Base-by-base conservation (phyloP, 2,329 filamentous ascomycete genomes). In the Exophiala spinifera region DNA sequence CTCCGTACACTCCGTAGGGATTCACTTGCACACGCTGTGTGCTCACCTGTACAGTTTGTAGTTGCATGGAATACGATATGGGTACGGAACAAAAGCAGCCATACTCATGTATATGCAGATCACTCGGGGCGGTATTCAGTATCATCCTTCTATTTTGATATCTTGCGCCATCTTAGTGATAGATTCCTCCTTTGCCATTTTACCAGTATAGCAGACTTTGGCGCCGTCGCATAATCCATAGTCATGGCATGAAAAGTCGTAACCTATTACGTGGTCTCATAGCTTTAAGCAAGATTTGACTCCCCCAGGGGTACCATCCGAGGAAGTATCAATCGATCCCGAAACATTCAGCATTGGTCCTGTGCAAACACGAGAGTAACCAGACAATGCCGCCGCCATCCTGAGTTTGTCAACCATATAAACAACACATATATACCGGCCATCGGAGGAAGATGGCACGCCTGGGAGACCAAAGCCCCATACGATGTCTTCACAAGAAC, bases 401-500 rank as follows among this genome's bases (percentile, higher is more conserved):
- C 28, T 10, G 28, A 31, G 28, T 31, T 31, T 39, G 36, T 11
- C 14, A n/a, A 39, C 17, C 36, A 39, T 15, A 10, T 39, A 39
- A 15, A 39, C 36, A 10, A 13, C 36, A n/a, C n/a, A 39, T 39
- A 19, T 39, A 10, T n/a, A 19, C 36, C 17, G 36, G 17, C 17
- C 36, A 39, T 15, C 14, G 36, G 36, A 15, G 3, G 36, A 39
- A 39, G 36, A 39, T 31, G 28, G 11, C 28, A 31, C 3, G 10
- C 8, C 11, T 31, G 28, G 10, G 10, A 31, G 11, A 31, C 8
- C 7, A 11, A 31, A 3, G 7, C 4, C 28, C 8, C 17, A 25
- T 36, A 7, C 14, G 2, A 4, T n/a, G n/a, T 23, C 11, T 36
- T 62, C 73, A 76, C 63, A 76, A 64, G 65, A 76, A 76, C 56